Conservation (phyloP, 768 basidiomycete genomes). For the Roridomyces roridus region DNA sequence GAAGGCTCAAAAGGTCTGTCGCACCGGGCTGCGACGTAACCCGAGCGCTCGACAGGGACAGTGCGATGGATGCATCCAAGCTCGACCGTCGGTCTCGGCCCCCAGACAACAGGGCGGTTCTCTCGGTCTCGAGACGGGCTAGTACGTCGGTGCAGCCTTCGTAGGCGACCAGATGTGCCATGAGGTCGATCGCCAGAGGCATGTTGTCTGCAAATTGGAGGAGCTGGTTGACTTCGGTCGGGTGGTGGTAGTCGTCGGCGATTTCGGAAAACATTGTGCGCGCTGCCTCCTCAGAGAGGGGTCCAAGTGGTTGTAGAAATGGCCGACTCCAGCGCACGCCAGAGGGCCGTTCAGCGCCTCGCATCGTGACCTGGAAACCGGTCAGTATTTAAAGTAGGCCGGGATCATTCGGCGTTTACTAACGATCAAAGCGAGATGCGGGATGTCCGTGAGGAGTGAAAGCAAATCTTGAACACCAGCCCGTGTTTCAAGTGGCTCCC, state of each 20-base stretch:
- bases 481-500: background rate
- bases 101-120: background rate
- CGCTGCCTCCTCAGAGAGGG: constrained; percentile 3
- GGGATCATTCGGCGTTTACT: no score
- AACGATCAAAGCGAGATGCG: background rate
- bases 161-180: background rate
- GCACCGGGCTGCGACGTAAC: background rate
- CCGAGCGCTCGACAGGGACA: background rate
- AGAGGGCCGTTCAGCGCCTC: constrained; percentile 7
- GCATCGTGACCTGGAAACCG: constrained; percentile 12
- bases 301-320: constrained; percentile 3
- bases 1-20: background rate
- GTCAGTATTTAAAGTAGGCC: no score
- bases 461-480: background rate
- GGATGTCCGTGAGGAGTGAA: background rate
- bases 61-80: background rate
- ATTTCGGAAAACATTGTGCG: constrained; percentile 10
- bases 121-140: background rate
- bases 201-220: constrained; percentile 3
- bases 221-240: background rate
- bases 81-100: background rate
- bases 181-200: constrained; percentile 7
- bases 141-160: background rate
- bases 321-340: constrained; percentile 6
- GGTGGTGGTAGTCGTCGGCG: background rate